These are phyloP conservation scores for Daldinia caldariorum DNA, from an alignment of 495 filamentous ascomycete genomes.

Conservation along the genomic window DNA sequence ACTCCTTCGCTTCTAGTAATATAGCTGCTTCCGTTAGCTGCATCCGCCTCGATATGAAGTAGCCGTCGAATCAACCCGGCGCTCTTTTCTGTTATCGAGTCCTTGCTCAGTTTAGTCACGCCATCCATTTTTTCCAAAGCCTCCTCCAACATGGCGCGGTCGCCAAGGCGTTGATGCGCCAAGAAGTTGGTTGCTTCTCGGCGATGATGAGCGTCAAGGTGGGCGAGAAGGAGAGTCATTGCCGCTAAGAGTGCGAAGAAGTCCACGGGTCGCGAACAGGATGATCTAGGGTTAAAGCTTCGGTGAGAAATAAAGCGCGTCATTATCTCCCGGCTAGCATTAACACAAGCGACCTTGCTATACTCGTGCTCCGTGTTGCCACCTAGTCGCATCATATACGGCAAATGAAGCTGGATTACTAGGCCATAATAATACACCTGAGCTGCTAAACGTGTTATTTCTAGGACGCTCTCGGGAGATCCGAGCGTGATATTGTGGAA, in stretches of 20 bases:
- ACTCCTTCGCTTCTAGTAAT: conserved; percentile 1
- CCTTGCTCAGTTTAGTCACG: conserved; percentile 20
- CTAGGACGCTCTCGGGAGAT: conserved; percentile 16
- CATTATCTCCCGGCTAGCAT: conserved; percentile 52
- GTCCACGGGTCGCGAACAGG: conserved; percentile 53
- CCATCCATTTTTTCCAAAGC: conserved; percentile 52
- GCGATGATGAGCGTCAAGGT: conserved; percentile 47
- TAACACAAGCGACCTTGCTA: conserved; percentile 51
- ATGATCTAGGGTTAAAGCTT: conserved; percentile 27
- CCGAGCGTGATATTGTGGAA: conserved; percentile 48
- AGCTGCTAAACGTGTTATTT: conserved; percentile 43
- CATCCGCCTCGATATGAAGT: conserved; percentile 42
- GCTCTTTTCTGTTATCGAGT: conserved; percentile 26
- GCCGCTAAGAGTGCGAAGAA: conserved; percentile 52
- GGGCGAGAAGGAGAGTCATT: conserved; percentile 49
- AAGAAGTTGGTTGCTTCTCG: conserved; percentile 27
- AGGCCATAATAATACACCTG: conserved; percentile 51
- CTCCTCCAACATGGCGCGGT: conserved; percentile 58
- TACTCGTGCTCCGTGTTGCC: conserved; percentile 44
- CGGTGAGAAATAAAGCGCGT: conserved; percentile 52
- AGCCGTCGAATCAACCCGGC: conserved; percentile 35
- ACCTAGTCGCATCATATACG: conserved; percentile 47
- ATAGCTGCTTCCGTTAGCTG: conserved; percentile 19
- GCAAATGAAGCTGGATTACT: conserved; percentile 50
- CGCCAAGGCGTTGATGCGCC: conserved; percentile 53